These are phyloP conservation scores for Leccinum solheimii DNA, from an alignment of 1,284 basidiomycete species.

Conservation along the genomic window DNA sequence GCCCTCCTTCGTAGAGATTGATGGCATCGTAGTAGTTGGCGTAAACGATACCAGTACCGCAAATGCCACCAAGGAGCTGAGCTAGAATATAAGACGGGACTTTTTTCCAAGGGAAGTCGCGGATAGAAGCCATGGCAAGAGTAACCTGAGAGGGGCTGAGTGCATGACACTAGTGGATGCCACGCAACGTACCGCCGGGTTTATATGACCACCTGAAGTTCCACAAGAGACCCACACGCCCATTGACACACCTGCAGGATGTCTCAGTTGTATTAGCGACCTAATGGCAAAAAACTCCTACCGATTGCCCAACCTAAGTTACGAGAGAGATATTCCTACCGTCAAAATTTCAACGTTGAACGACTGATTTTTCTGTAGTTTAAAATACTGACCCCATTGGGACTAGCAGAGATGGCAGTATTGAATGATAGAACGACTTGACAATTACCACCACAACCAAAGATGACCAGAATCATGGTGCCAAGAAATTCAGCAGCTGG, in stretches of 20 bases:
- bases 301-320: constrained; percentile 72
- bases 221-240: constrained; percentile 68
- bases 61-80: constrained; percentile 70
- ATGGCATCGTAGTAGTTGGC: constrained; percentile 79
- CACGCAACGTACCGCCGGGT: no score
- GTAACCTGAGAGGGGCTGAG: no score
- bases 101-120: constrained; percentile 78
- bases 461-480: constrained; percentile 18
- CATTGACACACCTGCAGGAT: constrained; percentile 47
- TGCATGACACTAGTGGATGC: no score
- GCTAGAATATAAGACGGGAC: constrained; percentile 71
- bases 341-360: constrained; percentile 1
- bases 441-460: constrained; percentile 64
- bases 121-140: constrained; percentile 35
- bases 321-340: constrained; percentile 58
- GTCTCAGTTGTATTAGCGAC: constrained; percentile 3
- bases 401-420: constrained; percentile 48
- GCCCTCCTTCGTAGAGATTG: constrained; percentile 65
- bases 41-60: constrained; percentile 73
- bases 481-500: no score
- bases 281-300: constrained; percentile 21
- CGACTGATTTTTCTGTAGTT: not conserved
- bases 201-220: constrained; percentile 66
- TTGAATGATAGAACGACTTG: constrained; percentile 61
- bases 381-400: constrained; percentile 56